Percentiles rank a stretch among this genome's conserved stretches.
Conservation (phyloP, 352 stramenopile species). For the Phytopythium oedochilum region DNA sequence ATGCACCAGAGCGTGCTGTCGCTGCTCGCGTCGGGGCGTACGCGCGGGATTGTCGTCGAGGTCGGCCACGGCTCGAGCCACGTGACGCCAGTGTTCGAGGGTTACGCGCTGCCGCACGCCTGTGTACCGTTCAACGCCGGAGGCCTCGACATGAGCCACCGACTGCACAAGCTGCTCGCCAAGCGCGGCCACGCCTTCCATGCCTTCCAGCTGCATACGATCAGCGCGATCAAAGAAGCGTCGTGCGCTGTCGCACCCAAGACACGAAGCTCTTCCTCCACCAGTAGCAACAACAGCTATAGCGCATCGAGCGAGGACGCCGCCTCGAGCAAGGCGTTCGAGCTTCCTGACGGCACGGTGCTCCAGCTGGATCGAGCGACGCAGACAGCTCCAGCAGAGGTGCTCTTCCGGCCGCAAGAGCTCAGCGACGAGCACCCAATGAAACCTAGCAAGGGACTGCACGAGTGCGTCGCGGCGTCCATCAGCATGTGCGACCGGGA, state of each 20-base stretch:
- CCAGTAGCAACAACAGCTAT: conserved; percentile 6
- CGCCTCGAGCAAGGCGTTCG: conserved; percentile 56
- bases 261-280: background rate
- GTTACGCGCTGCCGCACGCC: conserved; percentile 75
- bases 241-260: conserved; percentile 33
- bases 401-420: conserved; percentile 84
- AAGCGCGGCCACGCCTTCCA: conserved; percentile 70
- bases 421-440: conserved; percentile 92
- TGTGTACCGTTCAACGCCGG: conserved; percentile 60
- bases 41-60: conserved; percentile 83
- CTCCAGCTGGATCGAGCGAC: conserved; percentile 80
- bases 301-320: conserved; percentile 4
- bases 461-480: conserved; percentile 73
- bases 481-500: conserved; percentile 88
- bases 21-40: conserved; percentile 84
- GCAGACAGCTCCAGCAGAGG: conserved; percentile 58
- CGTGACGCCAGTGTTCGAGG: conserved; percentile 84
- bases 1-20: conserved; percentile 83
- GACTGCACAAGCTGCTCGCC: conserved; percentile 61
- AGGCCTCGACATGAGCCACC: conserved; percentile 72
- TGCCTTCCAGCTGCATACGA: conserved; percentile 62
- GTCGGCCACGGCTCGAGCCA: conserved; percentile 82
- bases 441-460: conserved; percentile 62
- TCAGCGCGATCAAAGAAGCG: conserved; percentile 85
- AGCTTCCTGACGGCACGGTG: conserved; percentile 83